Conservation (phyloP, 2,329 filamentous ascomycete species). For the Aureobasidium melanogenum region DNA sequence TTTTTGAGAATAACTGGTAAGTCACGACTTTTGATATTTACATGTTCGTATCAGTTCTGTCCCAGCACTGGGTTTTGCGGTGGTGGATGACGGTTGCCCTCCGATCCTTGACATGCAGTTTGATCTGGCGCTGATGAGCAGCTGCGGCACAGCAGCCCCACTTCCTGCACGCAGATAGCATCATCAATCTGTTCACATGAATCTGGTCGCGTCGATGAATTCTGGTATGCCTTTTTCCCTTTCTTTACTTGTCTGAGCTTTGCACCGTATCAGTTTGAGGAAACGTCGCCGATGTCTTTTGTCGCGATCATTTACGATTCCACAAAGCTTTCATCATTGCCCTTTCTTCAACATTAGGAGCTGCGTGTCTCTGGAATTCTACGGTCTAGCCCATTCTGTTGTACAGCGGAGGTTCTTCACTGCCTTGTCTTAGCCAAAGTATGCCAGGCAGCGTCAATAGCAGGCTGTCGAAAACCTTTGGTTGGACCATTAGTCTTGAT, state of each 20-base stretch:
- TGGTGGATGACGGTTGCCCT: neutral
- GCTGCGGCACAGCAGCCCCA: slow-evolving; percentile 10
- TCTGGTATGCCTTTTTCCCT: slow-evolving; percentile 5
- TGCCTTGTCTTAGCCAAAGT: neutral
- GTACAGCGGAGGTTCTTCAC: neutral
- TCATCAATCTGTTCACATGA: slow-evolving; percentile 11
- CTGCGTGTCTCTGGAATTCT: neutral
- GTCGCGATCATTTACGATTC: neutral
- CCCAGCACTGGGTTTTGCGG: neutral
- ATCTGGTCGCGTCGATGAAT: slow-evolving; percentile 11
- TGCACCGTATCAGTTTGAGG: neutral
- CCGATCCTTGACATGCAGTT: neutral
- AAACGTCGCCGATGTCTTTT: neutral
- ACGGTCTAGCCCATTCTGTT: neutral
- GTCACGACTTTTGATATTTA: neutral
- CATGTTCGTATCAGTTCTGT: neutral
- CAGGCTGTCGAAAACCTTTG: neutral
- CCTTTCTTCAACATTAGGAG: neutral
- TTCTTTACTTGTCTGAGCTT: neutral
- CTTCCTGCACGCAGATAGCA: slow-evolving; percentile 10
- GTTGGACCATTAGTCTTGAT: neutral
- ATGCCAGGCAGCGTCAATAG: neutral
- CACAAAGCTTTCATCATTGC: neutral
- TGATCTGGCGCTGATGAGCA: neutral
- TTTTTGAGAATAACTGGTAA: neutral